A percentile compares a stretch with the other conserved stretches of the same genome.
phyloP scores from a whole-genome alignment of 495 filamentous ascomycete genomes.

The Monascus purpureus region DNA sequence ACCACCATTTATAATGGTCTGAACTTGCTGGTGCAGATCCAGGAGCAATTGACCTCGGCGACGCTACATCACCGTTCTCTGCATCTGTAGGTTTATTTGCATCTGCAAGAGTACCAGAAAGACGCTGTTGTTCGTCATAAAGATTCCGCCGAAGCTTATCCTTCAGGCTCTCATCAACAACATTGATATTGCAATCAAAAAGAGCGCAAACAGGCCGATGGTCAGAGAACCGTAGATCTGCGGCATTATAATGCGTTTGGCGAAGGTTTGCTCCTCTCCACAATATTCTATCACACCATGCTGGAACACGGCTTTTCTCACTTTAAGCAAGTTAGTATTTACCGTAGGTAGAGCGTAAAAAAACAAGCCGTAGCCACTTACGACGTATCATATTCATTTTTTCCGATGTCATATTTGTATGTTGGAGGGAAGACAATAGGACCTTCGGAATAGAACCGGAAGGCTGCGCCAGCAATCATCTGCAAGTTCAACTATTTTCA shows the following conservation, averaged over 20 bases:
- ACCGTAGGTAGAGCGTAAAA: background rate
- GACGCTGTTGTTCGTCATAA: conserved; percentile 50
- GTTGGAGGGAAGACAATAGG: conserved; percentile 77
- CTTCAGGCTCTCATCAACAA: conserved; percentile 60
- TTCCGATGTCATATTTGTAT: conserved; percentile 87
- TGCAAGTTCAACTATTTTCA: conserved; percentile 84
- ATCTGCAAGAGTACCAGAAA: conserved; percentile 25
- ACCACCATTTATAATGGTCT: conserved; percentile 86
- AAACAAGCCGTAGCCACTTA: conserved; percentile 25
- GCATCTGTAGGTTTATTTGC: conserved; percentile 37
- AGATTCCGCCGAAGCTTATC: conserved; percentile 55
- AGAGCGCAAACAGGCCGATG: conserved; percentile 84
- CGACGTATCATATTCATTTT: conserved; percentile 84
- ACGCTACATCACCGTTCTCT: conserved; percentile 61
- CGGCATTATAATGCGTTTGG: conserved; percentile 67
- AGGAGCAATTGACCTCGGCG: conserved; percentile 61
- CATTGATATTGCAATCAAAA: conserved; percentile 69
- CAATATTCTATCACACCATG: conserved; percentile 91
- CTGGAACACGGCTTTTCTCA: conserved; percentile 87
- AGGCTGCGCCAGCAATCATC: conserved; percentile 84
- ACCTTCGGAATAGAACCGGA: conserved; percentile 82
- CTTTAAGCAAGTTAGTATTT: conserved; percentile 23
- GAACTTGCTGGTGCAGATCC: conserved; percentile 83
- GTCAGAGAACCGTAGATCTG: conserved; percentile 75
- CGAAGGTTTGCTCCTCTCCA: conserved; percentile 71